Base-by-base conservation (phyloP, 768 basidiomycete genomes). In the Calocybe gangraenosa region DNA sequence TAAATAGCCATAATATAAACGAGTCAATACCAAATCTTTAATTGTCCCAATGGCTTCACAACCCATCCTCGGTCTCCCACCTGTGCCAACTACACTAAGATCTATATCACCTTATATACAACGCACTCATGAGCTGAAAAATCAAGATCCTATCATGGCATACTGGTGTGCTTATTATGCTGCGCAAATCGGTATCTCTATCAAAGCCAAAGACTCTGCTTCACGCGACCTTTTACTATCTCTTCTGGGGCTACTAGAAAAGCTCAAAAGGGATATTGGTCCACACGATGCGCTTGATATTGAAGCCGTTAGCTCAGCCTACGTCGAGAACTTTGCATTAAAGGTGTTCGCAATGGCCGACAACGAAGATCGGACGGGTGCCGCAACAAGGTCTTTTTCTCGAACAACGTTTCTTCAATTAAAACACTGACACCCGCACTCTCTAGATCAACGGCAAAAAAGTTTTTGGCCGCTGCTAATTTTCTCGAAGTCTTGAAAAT, bases 161-260 rank as follows among this genome's bases (percentile, higher is more conserved):
- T 98, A 98, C 61, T 99, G 95, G 94, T 94, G 95, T 69, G 85
- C 86, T 34, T 96, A 92, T 71, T 86, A 92, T 63, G 94, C 92
- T 48, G 89, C 92, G 0, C 89, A 96, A 63, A 69, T 87, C 35
- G 93, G 92, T 40, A 85, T 97, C 56, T 70, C 75, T 31, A 66
- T 87, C 59, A 86, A 85, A 48, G 73, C 79, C 15, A 84, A 85
- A 49, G 85, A 83, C 55, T 3, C 66, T 17, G 58, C 74, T 7
- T 84, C 87, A 2, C 77, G 86, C 42, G 73, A 73, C 20, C 78
- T 90, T 44, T 78, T 97, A 2, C 71, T 85, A 51, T 71, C 76
- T 31, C 75, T 97, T 5, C 79, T 98, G 37, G 81, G 78, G 39
- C 65, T 74, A 13, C 81, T 98, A 22, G 95, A 98, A 61, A 68